A percentile compares a stretch with the other conserved stretches of the same genome.
Evolutionary conservation across 257 asterid species (phyloP).

Genomic region (Solanum lignicaule): DNA sequence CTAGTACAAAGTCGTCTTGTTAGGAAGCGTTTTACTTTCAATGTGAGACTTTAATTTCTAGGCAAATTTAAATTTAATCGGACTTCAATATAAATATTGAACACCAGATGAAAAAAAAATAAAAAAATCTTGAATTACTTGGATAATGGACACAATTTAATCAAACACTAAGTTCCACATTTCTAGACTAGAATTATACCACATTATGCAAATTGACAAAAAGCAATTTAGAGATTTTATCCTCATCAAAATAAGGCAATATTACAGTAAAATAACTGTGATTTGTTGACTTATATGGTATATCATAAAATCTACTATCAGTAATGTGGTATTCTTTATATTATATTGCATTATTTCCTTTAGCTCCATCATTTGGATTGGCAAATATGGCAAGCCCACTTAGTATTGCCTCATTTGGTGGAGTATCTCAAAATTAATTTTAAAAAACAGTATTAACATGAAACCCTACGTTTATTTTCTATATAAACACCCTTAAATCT

Average conservation of each 20-base stretch:
- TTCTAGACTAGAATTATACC: background rate
- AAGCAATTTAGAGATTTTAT: background rate
- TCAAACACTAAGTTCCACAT: background rate
- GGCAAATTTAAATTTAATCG: no score
- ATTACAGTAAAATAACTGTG: background rate
- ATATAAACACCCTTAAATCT: background rate
- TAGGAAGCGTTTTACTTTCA: fast-evolving
- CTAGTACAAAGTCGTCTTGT: no score
- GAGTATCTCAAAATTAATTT: background rate
- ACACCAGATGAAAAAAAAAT: fast-evolving
- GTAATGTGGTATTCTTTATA: background rate
- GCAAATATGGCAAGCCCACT: background rate
- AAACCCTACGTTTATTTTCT: background rate
- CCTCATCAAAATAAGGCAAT: background rate
- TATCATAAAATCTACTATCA: background rate
- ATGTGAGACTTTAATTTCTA: background rate
- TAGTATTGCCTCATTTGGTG: background rate
- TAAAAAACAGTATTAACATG: background rate
- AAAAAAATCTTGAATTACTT: background rate
- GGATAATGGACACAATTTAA: background rate
- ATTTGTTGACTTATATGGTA: background rate
- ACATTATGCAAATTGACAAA: background rate
- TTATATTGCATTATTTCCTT: background rate
- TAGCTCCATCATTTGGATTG: background rate
- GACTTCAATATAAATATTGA: no score